phyloP scores from a whole-genome alignment of 2,329 filamentous ascomycete genomes.

The Arthrinium puccinioides region DNA sequence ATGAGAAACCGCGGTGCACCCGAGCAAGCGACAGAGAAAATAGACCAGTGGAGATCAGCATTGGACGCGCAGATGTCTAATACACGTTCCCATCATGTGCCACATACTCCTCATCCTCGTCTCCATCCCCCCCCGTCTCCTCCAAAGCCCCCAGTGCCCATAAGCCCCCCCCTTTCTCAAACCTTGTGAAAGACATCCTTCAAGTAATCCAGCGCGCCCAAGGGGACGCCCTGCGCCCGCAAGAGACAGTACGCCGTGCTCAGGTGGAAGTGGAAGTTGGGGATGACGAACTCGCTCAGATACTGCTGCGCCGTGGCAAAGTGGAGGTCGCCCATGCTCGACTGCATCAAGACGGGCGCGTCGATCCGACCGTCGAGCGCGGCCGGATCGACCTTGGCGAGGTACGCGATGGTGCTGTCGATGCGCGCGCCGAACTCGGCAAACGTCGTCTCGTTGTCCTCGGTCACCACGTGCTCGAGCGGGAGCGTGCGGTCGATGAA shows the following conservation, averaged over 20 bases:
- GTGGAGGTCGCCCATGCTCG: constrained; percentile 7
- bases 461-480: constrained; percentile 7
- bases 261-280: constrained; percentile 52
- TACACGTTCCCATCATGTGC: no score
- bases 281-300: constrained; percentile 32
- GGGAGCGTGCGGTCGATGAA: constrained; percentile 8
- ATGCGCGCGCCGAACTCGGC: constrained; percentile 39
- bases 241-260: constrained; percentile 44
- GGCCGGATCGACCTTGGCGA: constrained; percentile 34
- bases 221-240: constrained; percentile 41
- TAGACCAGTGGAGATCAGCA: no score
- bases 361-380: constrained; percentile 27
- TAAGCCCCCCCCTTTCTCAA: no score
- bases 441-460: constrained; percentile 35
- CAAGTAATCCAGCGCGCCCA: constrained; percentile 46
- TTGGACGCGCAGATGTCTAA: no score
- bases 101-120: no score
- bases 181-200: constrained; percentile 10
- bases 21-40: no score
- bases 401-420: constrained; percentile 34
- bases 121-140: no score
- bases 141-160: no score
- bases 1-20: no score
- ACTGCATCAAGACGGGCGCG: constrained; percentile 28
- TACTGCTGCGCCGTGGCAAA: constrained; percentile 22